Evolutionary conservation across 2,329 filamentous ascomycete species (phyloP).

Genomic region (Neocucurbitaria cava): DNA sequence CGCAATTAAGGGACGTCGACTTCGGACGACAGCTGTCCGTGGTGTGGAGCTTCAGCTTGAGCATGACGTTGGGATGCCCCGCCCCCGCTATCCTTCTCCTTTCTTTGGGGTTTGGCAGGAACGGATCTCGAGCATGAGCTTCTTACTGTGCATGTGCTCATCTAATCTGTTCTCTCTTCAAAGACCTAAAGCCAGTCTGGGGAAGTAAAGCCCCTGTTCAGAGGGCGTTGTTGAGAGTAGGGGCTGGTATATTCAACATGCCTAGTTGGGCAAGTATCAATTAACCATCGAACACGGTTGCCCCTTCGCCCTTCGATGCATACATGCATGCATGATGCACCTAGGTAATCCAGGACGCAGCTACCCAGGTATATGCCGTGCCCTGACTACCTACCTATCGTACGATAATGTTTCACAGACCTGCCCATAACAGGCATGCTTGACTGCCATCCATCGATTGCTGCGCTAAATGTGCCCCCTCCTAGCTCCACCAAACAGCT

Average conservation of each 20-base stretch:
- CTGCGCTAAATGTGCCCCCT: conserved; percentile 19
- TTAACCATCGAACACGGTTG: not conserved
- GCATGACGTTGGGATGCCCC: conserved; percentile 3
- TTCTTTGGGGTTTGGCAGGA: not conserved
- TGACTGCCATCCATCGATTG: conserved; percentile 9
- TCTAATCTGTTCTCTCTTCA: no score
- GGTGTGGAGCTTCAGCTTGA: not conserved
- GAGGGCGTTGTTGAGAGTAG: no score
- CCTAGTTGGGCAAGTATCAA: not conserved
- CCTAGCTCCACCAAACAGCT: conserved; percentile 10
- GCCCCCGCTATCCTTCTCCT: not conserved
- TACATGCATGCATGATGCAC: no score
- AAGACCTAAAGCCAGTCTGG: no score
- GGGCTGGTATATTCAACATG: no score
- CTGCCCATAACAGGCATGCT: conserved; percentile 13
- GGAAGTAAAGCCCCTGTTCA: no score
- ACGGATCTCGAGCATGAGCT: not conserved
- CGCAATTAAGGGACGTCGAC: not conserved
- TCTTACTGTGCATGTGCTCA: no score
- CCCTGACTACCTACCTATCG: not conserved
- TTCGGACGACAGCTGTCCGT: conserved; percentile 24
- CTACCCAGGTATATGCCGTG: not conserved
- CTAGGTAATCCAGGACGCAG: not conserved
- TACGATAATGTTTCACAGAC: no score
- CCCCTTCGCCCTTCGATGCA: not conserved